Base-by-base conservation (phyloP, 805 yeast genomes). In the Starmerella apis region DNA sequence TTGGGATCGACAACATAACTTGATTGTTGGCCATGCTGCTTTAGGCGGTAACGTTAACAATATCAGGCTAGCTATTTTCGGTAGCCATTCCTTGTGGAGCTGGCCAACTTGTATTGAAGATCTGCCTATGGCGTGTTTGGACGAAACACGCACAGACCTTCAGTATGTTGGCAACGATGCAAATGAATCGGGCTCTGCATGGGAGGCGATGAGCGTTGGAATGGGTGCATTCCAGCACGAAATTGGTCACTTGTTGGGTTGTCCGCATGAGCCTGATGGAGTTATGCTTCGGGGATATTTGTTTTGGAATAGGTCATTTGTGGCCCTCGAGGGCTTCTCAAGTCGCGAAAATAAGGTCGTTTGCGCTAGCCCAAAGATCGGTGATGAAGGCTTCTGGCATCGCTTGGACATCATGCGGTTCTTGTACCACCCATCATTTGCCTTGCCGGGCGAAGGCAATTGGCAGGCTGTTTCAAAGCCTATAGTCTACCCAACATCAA, bases 201-300 rank as follows among this genome's bases (percentile, higher is more conserved):
- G 96, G 95, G 96, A 90, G 65, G 83, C 94, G 60, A 67, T 83
- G 41, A 82, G 83, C 52, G 75, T 90, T 32, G 85, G 96, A 1
- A 63, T 85, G 59, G 97, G 98, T 41, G 96, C 97, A 0, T 88
- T 87, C 59, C 73, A 88, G 82, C 97, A 90, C 65, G 97, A 90
- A 63, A 81, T 90, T 46, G 97, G 98, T 1, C 97, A 90, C 64
- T 68, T 78, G 24, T 70, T 90, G 37, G 95, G 96, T 0, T 83
- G 90, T 56, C 96, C 97, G 0, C 97, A 90, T 66, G 92, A 87
- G 65, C 83, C 80, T 13, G 70, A 74, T 56, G 97, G 97, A 18
- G 83, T 90, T 24, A 92, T 90, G 97, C 67, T 86, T 33, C 72
- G 96, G 51, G 95, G 83, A 51, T 92, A 88, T 63, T 71, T 80